Conservation (phyloP, 176 grass and related monocot species). For the Typha latifolia region DNA sequence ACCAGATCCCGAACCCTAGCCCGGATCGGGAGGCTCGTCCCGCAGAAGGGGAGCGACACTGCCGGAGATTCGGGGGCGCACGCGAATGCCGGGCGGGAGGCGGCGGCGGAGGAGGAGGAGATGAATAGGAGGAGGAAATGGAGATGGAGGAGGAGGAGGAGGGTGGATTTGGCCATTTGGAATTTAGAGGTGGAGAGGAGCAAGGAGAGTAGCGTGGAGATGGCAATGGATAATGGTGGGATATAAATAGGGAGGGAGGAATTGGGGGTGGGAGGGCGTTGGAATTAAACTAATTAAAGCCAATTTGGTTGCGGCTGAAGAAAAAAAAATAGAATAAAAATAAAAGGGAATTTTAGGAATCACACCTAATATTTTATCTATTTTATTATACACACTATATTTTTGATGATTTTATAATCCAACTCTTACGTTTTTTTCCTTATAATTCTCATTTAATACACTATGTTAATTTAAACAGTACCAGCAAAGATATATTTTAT, state of each 20-base stretch:
- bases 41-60: conserved; percentile 43
- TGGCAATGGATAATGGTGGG: not conserved
- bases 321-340: no score
- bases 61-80: conserved; percentile 39
- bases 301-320: no score
- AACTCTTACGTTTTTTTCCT: no score
- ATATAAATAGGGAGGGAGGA: not conserved
- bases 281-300: not conserved
- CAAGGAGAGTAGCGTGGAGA: not conserved
- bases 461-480: no score
- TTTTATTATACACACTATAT: no score
- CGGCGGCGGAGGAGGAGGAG: not conserved
- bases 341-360: no score
- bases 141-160: not conserved
- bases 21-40: conserved; percentile 7
- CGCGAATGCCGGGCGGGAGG: conserved; percentile 30
- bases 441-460: no score
- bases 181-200: not conserved
- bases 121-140: not conserved
- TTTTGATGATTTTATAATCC: no score
- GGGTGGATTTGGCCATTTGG: not conserved
- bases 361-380: no score
- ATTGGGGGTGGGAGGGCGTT: not conserved
- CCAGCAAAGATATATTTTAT: no score
- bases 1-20: conserved; percentile 45